Percentiles rank a stretch among this genome's conserved stretches.
These are phyloP conservation scores for Mucor plumbeus DNA, from an alignment of 371 early-diverging fungal genomes.

Conservation along the genomic window DNA sequence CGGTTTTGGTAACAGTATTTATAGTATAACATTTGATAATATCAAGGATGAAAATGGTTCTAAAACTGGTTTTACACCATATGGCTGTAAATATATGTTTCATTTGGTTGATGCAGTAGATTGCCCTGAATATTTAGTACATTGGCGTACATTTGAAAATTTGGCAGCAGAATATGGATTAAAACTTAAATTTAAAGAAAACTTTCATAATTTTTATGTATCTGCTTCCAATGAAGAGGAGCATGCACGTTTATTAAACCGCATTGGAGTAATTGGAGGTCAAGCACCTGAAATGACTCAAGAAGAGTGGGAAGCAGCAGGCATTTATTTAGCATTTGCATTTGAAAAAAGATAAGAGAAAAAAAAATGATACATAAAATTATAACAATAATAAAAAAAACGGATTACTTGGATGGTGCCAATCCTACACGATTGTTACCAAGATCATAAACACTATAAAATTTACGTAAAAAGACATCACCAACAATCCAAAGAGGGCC, in stretches of 20 bases:
- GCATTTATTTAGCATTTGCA: constrained; percentile 64
- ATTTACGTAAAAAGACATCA: constrained; percentile 90
- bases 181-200: constrained; percentile 66
- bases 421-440: constrained; percentile 88
- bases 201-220: constrained; percentile 85
- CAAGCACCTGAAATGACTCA: constrained; percentile 60
- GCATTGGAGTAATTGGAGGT: constrained; percentile 87
- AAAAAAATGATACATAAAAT: constrained; percentile 48
- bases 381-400: constrained; percentile 41
- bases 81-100: constrained; percentile 93
- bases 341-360: constrained; percentile 67
- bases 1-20: constrained; percentile 87
- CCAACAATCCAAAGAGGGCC: constrained; percentile 84
- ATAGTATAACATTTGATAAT: constrained; percentile 81
- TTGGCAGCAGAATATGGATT: constrained; percentile 89
- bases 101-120: constrained; percentile 96
- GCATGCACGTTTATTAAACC: constrained; percentile 62
- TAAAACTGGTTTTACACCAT: constrained; percentile 58
- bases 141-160: constrained; percentile 79
- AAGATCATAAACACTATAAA: constrained; percentile 86
- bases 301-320: constrained; percentile 96
- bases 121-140: constrained; percentile 97
- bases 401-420: constrained; percentile 48
- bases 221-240: constrained; percentile 60
- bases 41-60: constrained; percentile 43